Conservation (phyloP, 2,329 filamentous ascomycete species). For the Xylaria sp. region DNA sequence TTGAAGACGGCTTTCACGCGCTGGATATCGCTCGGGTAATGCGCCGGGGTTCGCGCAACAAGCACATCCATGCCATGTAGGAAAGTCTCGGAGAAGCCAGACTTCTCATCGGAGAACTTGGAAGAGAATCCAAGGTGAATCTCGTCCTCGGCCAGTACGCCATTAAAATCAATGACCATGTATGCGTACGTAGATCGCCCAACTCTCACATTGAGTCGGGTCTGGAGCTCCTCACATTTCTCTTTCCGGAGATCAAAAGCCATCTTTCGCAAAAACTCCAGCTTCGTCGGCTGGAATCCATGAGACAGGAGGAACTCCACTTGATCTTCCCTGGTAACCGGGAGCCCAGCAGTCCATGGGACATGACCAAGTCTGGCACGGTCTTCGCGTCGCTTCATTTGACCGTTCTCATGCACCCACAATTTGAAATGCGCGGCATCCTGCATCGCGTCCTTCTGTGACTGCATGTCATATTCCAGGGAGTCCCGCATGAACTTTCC, state of each 20-base stretch:
- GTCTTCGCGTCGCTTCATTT: conserved; percentile 30
- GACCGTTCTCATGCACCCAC: conserved; percentile 46
- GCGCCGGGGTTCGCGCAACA: conserved; percentile 63
- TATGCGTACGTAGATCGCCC: conserved; percentile 56
- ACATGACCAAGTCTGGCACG: conserved; percentile 38
- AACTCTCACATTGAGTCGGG: conserved; percentile 56
- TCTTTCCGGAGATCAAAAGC: conserved; percentile 43
- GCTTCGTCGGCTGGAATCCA: conserved; percentile 52
- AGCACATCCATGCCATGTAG: conserved; percentile 57
- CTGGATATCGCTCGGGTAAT: conserved; percentile 68
- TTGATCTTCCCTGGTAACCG: conserved; percentile 44
- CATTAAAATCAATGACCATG: conserved; percentile 64
- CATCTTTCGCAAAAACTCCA: conserved; percentile 44
- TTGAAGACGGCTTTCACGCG: conserved; percentile 55
- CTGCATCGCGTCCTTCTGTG: conserved; percentile 46
- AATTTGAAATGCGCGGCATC: conserved; percentile 46
- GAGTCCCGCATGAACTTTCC: conserved; percentile 44
- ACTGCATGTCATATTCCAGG: conserved; percentile 47
- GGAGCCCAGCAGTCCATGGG: conserved; percentile 46
- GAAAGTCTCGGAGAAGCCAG: conserved; percentile 47
- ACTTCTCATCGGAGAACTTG: conserved; percentile 52
- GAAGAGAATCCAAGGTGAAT: conserved; percentile 63
- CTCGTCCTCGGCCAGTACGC: conserved; percentile 56
- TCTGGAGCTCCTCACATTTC: conserved; percentile 49
- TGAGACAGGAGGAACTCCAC: conserved; percentile 51